Conservation (phyloP, 2,329 filamentous ascomycete species). For the Botrytis porri region DNA sequence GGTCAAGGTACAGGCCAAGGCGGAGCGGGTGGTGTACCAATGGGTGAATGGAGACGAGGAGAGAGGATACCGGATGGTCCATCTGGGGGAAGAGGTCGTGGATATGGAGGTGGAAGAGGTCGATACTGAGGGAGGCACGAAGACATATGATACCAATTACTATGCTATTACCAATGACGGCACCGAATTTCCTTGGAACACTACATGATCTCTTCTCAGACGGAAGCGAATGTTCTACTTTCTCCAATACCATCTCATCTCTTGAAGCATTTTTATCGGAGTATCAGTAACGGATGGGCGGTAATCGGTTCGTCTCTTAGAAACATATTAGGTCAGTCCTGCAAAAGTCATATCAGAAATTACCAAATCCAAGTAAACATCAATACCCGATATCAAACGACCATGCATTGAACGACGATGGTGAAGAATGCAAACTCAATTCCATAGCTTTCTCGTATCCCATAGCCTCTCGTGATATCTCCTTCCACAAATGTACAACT, state of each 20-base stretch:
- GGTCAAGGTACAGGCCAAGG: conserved; percentile 44
- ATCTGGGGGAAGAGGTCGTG: conserved; percentile 42
- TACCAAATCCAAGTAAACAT: neutral
- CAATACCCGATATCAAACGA: neutral
- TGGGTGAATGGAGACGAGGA: conserved; percentile 65
- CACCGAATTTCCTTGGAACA: neutral
- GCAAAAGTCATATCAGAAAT: neutral
- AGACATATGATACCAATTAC: conserved; percentile 27
- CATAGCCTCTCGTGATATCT: neutral
- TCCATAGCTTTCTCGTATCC: neutral
- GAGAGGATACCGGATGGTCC: conserved; percentile 57
- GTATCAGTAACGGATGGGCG: neutral
- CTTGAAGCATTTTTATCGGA: neutral
- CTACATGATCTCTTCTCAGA: neutral
- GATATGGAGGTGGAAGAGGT: conserved; percentile 49
- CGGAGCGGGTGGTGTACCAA: conserved; percentile 36
- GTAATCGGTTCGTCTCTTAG: neutral
- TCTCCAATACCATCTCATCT: neutral
- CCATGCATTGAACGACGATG: neutral
- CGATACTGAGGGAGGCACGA: conserved; percentile 30
- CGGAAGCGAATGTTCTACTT: neutral
- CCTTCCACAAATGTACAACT: conserved; percentile 28
- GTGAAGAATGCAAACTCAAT: conserved; percentile 6
- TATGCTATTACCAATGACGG: neutral
- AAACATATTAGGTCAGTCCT: neutral